These are phyloP conservation scores for Lentinula sp. DNA, from an alignment of 768 basidiomycete species.

Conservation along the genomic window DNA sequence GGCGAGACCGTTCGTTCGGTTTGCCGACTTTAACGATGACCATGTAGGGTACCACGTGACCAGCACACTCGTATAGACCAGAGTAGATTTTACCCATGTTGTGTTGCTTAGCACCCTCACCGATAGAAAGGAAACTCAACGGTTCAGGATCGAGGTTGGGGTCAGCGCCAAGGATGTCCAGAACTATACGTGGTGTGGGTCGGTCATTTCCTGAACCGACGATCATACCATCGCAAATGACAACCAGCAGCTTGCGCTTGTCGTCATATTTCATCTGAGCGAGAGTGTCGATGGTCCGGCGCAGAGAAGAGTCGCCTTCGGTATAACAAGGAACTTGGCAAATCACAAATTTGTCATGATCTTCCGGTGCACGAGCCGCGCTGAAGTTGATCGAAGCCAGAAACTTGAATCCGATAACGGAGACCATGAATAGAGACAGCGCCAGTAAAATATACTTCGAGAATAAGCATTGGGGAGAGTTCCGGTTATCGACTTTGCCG, in stretches of 20 bases:
- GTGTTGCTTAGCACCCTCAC: conserved; percentile 92
- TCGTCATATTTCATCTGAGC: conserved; percentile 96
- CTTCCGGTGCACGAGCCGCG: conserved; percentile 76
- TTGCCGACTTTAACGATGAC: conserved; percentile 93
- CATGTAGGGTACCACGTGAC: conserved; percentile 94
- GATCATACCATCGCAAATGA: conserved; percentile 98
- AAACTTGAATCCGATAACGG: conserved; percentile 95
- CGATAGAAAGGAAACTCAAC: conserved; percentile 87
- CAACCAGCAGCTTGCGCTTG: conserved; percentile 88
- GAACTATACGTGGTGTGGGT: conserved; percentile 91
- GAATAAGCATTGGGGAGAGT: conserved; percentile 89
- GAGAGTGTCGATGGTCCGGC: conserved; percentile 88
- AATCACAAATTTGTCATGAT: conserved; percentile 95
- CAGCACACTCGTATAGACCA: conserved; percentile 87
- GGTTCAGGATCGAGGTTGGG: conserved; percentile 93
- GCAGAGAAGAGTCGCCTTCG: conserved; percentile 83
- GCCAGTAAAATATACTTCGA: conserved; percentile 87
- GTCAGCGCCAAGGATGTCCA: conserved; percentile 94
- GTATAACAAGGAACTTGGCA: conserved; percentile 99
- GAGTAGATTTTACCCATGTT: conserved; percentile 99
- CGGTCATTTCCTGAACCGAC: conserved; percentile 96
- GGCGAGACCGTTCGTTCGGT: conserved; percentile 86
- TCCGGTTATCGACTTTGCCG: conserved; percentile 88
- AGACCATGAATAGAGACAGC: conserved; percentile 87
- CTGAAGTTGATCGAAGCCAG: conserved; percentile 85